A percentile compares a stretch with the other conserved stretches of the same genome.
phyloP scores from a whole-genome alignment of 2,329 filamentous ascomycete genomes.

The Botryotinia narcissicola region DNA sequence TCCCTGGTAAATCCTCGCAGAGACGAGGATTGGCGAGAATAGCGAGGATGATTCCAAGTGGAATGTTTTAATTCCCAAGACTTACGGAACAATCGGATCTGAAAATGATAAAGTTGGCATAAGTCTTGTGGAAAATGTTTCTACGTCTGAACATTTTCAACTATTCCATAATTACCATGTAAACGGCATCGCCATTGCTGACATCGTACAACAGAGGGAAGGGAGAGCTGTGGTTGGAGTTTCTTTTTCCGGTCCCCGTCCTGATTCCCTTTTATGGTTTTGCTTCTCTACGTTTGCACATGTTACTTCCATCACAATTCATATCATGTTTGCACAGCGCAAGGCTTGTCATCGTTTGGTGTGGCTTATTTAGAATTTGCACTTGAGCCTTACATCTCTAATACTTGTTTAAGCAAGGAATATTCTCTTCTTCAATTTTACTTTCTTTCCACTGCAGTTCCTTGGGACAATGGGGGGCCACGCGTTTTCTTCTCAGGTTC shows the following conservation, averaged over 20 bases:
- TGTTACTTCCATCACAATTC: background rate
- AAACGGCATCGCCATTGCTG: background rate
- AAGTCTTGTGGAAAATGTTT: background rate
- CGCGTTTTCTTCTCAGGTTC: slow-evolving; percentile 50
- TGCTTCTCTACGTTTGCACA: background rate
- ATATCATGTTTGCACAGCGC: background rate
- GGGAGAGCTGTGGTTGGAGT: background rate
- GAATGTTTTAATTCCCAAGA: background rate
- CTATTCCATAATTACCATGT: background rate
- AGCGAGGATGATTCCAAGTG: background rate
- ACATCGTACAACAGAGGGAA: background rate
- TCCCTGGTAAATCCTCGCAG: slow-evolving; percentile 3
- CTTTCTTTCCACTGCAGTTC: background rate
- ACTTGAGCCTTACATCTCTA: background rate
- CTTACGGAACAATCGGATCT: background rate
- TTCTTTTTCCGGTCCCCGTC: background rate
- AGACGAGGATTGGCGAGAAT: background rate
- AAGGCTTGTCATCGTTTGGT: background rate
- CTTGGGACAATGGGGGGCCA: slow-evolving; percentile 62
- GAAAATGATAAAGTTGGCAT: background rate
- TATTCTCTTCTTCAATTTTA: background rate
- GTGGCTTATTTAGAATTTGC: background rate
- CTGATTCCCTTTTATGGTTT: background rate
- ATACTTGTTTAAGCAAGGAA: background rate
- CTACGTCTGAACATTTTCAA: background rate